Evolutionary conservation across 1,139 yeast genomes (phyloP).

Genomic region (Hemisphaericaspora xylanilytica): DNA sequence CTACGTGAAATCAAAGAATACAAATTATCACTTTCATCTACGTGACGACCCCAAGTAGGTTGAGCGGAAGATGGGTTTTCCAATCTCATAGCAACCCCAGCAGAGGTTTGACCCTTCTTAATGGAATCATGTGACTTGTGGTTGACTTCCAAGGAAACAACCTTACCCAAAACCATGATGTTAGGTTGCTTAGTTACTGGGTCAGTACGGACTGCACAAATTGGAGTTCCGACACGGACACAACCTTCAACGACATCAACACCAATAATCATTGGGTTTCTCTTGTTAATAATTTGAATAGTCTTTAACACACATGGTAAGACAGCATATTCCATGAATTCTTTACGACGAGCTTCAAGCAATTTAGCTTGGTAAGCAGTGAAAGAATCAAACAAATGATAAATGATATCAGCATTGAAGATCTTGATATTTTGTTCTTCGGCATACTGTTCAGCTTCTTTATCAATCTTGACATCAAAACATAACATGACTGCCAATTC

Average conservation of each 20-base stretch:
- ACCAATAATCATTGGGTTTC: conserved; percentile 99
- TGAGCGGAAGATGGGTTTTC: conserved; percentile 90
- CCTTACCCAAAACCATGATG: conserved; percentile 77
- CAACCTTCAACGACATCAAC: conserved; percentile 94
- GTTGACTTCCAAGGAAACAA: conserved; percentile 87
- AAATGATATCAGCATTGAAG: conserved; percentile 93
- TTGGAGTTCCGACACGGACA: conserved; percentile 89
- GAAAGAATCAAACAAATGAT: conserved; percentile 93
- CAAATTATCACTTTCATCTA: conserved; percentile 85
- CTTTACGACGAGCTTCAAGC: conserved; percentile 86
- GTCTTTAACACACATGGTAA: conserved; percentile 96
- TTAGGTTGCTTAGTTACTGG: conserved; percentile 78
- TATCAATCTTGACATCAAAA: conserved; percentile 95
- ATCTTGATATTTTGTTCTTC: conserved; percentile 87
- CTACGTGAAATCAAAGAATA: conserved; percentile 85
- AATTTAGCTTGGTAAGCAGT: conserved; percentile 88
- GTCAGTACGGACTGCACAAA: conserved; percentile 87
- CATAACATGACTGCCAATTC: conserved; percentile 96
- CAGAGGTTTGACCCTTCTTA: conserved; percentile 92
- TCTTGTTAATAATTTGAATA: conserved; percentile 93
- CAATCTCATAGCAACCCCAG: conserved; percentile 98
- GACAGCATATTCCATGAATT: conserved; percentile 82
- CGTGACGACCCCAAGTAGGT: conserved; percentile 99
- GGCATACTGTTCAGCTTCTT: conserved; percentile 98
- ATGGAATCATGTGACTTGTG: conserved; percentile 79